phyloP scores from a whole-genome alignment of 371 early-diverging fungal genomes.

The Blakeslea trispora region DNA sequence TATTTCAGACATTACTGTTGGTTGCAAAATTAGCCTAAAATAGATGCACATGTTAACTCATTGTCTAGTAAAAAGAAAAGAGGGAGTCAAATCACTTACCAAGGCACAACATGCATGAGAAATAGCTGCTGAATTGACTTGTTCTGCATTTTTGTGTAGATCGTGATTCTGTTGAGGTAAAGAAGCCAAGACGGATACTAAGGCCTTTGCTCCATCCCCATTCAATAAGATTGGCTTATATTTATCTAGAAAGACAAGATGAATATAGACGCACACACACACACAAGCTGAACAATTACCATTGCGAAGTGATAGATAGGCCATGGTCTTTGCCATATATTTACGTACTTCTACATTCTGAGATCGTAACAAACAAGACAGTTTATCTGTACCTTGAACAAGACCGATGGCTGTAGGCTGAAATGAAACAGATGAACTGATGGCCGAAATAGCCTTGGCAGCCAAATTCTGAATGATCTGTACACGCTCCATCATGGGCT shows the following conservation, averaged over 20 bases:
- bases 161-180: slow-evolving; percentile 20
- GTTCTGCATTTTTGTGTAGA: background rate
- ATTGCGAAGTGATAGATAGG: slow-evolving; percentile 60
- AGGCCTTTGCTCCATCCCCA: slow-evolving; percentile 50
- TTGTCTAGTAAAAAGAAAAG: background rate
- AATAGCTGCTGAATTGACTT: slow-evolving; percentile 39
- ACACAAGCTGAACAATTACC: slow-evolving; percentile 26
- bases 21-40: slow-evolving; percentile 61
- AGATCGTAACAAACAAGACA: slow-evolving; percentile 38
- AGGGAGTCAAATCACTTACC: slow-evolving; percentile 11
- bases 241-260: slow-evolving; percentile 36
- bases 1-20: slow-evolving; percentile 40
- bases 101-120: slow-evolving; percentile 65
- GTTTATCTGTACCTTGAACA: slow-evolving; percentile 29
- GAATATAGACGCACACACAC: background rate
- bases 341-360: slow-evolving; percentile 46
- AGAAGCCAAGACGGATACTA: slow-evolving; percentile 39
- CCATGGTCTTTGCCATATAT: slow-evolving; percentile 62
- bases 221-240: slow-evolving; percentile 54
- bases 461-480: slow-evolving; percentile 43
- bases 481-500: slow-evolving; percentile 29
- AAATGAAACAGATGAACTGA: slow-evolving; percentile 34
- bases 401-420: slow-evolving; percentile 46
- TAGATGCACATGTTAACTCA: background rate
- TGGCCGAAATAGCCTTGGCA: slow-evolving; percentile 49